phyloP scores from a whole-genome alignment of 1,284 basidiomycete genomes.

The Sporisorium reilianum region DNA sequence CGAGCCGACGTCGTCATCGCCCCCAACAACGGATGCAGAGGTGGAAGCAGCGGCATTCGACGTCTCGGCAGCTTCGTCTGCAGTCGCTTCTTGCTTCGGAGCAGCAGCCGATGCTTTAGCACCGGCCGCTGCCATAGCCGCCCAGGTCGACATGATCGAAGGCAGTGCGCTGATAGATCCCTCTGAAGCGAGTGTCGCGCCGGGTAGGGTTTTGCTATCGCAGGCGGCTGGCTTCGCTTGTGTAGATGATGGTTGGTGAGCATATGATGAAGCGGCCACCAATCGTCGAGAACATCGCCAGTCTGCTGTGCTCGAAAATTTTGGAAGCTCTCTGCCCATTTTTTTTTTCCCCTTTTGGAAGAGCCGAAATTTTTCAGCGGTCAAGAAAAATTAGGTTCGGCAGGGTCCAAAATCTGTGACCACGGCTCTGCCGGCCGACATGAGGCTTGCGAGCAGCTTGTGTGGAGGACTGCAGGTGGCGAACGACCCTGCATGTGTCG shows the following conservation, averaged over 20 bases:
- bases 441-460: neutral
- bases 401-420: slow-evolving; percentile 22
- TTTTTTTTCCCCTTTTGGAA: slow-evolving; percentile 7
- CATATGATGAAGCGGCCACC: neutral
- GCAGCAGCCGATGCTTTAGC: slow-evolving; percentile 26
- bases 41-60: slow-evolving; percentile 23
- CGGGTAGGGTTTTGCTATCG: neutral
- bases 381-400: slow-evolving; percentile 1
- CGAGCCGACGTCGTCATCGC: slow-evolving; percentile 2
- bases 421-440: slow-evolving; percentile 31
- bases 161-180: neutral
- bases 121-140: slow-evolving; percentile 42
- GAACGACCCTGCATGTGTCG: neutral
- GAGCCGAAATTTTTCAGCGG: neutral
- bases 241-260: slow-evolving; percentile 1
- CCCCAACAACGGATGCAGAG: slow-evolving; percentile 9
- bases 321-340: slow-evolving; percentile 2
- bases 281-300: neutral
- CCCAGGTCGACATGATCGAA: slow-evolving; percentile 38
- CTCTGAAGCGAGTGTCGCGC: neutral
- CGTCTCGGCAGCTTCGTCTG: slow-evolving; percentile 6
- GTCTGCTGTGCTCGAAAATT: neutral
- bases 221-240: neutral
- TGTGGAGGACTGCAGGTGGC: slow-evolving; percentile 31
- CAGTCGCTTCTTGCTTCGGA: slow-evolving; percentile 11